Evolutionary conservation across 495 filamentous ascomycete species (phyloP), one percentile per base, ranked within the genome.

Genomic region (Xylaria castorea): DNA sequence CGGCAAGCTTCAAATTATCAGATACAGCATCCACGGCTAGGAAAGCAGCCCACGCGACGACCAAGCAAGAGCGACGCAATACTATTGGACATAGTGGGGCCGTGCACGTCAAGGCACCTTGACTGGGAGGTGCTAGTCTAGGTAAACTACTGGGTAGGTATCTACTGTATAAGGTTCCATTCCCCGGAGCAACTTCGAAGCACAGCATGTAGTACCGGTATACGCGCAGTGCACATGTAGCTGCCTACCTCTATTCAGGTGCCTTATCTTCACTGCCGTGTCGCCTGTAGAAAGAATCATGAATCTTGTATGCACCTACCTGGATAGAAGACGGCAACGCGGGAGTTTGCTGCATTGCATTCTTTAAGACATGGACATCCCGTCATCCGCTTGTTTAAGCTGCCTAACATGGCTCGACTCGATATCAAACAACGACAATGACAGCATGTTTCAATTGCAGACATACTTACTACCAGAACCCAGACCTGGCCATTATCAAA

Each of bases 31-130:
- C n/a, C n/a, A 51, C 50, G 50, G 11, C n/a, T 25, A 4, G n/a
- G 22, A 27, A 25, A 53, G 50, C 55, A 61, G 42, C 42, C 40
- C 63, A 66, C 63, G 63, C 63, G 61, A 44, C 38, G 38, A 62
- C 32, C 55, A 5, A 61, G 58, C 58, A 61, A 22, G n/a, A 61
- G 58, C 58, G 58, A 61, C 58, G 58, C 30, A 38, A 36, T 38
- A 30, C n/a, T 36, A 61, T 42, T 64, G 61, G 61, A 30, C 7
- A 12, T 27, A 22, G 63, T 66, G 63, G 63, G 42, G 25, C 63
- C 22, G n/a, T 40, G 36, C 61, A 44, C 60, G n/a, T 22, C 11
- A 34, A 36, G 55, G 55, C 55, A 18, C 30, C 3, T 58, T 30
- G 16, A 14, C 8, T n/a, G n/a, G n/a, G n/a, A n/a, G n/a, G n/a